Evolutionary conservation across 1,284 basidiomycete species (phyloP).

Genomic region (Wolfiporia cocos): DNA sequence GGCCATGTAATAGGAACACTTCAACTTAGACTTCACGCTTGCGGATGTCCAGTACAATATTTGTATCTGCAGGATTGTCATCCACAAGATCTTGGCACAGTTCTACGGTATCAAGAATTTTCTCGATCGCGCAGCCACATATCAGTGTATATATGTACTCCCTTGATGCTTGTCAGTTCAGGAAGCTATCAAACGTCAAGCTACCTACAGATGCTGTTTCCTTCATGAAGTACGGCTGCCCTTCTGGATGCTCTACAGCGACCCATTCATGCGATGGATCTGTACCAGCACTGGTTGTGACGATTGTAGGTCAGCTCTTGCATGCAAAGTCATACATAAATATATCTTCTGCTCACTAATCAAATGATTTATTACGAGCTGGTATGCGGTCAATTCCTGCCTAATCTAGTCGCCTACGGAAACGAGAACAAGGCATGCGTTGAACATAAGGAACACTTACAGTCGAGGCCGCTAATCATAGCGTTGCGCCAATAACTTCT

Average conservation of each 20-base stretch:
- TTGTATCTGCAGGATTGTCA: conserved; percentile 7
- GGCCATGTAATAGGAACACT: conserved; percentile 16
- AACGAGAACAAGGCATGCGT: no score
- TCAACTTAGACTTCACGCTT: conserved; percentile 5
- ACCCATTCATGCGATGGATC: conserved; percentile 10
- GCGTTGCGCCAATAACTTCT: no score
- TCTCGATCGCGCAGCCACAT: neutral
- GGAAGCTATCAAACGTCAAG: no score
- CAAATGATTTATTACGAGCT: neutral
- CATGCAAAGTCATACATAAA: neutral
- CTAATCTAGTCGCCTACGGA: conserved; percentile 1
- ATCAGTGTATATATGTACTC: neutral
- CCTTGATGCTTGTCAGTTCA: neutral
- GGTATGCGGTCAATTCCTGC: conserved; percentile 12
- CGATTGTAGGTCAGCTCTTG: neutral
- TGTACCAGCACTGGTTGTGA: no score
- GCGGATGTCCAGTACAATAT: conserved; percentile 10
- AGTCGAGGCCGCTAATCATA: no score
- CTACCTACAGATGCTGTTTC: neutral
- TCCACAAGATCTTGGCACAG: no score
- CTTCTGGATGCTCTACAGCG: conserved; percentile 16
- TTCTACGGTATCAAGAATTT: no score
- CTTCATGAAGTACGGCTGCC: conserved; percentile 14
- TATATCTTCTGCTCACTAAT: neutral
- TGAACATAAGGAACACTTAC: no score